Evolutionary conservation across 2,329 filamentous ascomycete genomes (phyloP), one percentile per base, ranked within the genome.

Genomic region (Fusarium citri): DNA sequence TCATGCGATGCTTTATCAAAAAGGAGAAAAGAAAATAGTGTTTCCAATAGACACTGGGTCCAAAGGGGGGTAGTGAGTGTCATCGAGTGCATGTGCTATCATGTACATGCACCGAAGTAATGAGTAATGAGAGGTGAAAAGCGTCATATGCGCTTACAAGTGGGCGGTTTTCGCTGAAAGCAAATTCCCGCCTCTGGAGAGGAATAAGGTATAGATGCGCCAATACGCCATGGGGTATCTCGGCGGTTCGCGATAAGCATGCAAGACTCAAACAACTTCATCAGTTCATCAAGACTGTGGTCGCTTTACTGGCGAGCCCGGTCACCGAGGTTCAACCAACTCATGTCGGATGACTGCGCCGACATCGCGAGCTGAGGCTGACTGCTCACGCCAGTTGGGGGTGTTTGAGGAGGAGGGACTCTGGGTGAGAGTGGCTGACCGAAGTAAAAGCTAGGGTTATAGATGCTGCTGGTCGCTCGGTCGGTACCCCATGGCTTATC

Each of bases 241-340:
- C 58, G 42, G 60, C 59, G 42, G 56, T 60, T 72, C 66, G 31
- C 66, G 25, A 43, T 23, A 55, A 54, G 31, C 42, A 68, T 62
- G 60, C 53, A 57, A 53, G 42, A 62, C 51, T 59, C 47, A 64
- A 64, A 55, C 46, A 59, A 63, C 54, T 48, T 71, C 68, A 62
- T 74, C 57, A 63, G 55, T 61, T 73, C 61, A 59, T 69, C 42
- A 64, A 64, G 59, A 61, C 47, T 66, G 54, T 43, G 57, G 50
- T 54, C 57, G 56, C 54, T 66, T 68, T 64, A 78, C 54, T 72
- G 64, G 64, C 74, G 76, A 43, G 74, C 68, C 40, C 78, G 76
- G 40, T 86, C 86, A 48, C 89, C 89, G 20, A 94, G 83, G 75
- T 94, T 94, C 68, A 94, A 80, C 92, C 92, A 94, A 80, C 91